Percentiles rank a stretch among this genome's conserved stretches.
These are phyloP conservation scores for Aspergillus eucalypticola DNA, from an alignment of 2,329 filamentous ascomycete species.

Conservation along the genomic window DNA sequence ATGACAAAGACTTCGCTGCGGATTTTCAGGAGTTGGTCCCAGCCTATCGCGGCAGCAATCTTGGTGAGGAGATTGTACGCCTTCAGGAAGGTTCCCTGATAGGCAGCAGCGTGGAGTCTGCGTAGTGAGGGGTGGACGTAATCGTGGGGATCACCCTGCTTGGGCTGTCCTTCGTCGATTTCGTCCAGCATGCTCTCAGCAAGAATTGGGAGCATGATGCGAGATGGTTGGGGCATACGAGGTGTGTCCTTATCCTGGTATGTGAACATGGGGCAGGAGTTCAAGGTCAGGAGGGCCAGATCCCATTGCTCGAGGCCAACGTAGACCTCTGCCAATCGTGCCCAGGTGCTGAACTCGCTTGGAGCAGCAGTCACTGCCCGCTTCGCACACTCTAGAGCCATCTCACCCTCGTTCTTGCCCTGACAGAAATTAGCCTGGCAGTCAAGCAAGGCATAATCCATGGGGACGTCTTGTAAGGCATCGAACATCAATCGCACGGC, in stretches of 20 bases:
- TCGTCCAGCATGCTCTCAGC: conserved; percentile 90
- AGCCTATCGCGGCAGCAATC: conserved; percentile 94
- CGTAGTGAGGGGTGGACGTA: conserved; percentile 83
- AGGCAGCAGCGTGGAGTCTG: conserved; percentile 81
- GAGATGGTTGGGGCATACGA: conserved; percentile 87
- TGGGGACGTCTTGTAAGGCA: conserved; percentile 84
- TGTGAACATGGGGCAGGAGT: conserved; percentile 99
- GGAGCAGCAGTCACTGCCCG: conserved; percentile 92
- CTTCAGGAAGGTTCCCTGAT: conserved; percentile 93
- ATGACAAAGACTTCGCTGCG: conserved; percentile 98
- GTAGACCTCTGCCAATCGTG: conserved; percentile 88
- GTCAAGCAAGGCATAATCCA: conserved; percentile 97
- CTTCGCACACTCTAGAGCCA: conserved; percentile 91
- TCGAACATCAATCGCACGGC: conserved; percentile 86
- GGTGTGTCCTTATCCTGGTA: conserved; percentile 98
- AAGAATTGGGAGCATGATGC: conserved; percentile 82
- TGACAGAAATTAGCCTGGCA: conserved; percentile 90
- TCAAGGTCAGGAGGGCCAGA: conserved; percentile 87
- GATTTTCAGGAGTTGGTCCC: conserved; percentile 93
- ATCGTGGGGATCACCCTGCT: conserved; percentile 74
- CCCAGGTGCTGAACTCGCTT: conserved; percentile 97
- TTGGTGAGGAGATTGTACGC: conserved; percentile 93
- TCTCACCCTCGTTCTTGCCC: conserved; percentile 79
- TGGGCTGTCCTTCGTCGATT: conserved; percentile 81
- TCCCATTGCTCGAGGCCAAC: conserved; percentile 96